phyloP scores from a whole-genome alignment of 78 protist genomes.

The Dictyostelium brefeldianum region DNA sequence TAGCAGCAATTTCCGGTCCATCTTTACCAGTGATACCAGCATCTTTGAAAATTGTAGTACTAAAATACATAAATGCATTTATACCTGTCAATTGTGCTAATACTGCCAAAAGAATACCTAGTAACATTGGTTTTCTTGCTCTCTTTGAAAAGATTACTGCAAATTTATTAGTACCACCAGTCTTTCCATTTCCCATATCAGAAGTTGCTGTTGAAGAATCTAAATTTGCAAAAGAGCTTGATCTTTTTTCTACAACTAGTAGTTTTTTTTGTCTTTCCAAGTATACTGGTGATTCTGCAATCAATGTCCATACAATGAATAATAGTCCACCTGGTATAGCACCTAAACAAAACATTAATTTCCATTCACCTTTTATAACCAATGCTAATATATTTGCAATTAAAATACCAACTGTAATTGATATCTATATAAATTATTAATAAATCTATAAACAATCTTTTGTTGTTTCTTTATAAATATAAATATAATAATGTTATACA shows the following conservation, averaged over 20 bases:
- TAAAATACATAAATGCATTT: constrained; percentile 77
- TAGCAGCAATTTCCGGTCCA: constrained; percentile 42
- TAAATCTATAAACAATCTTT: neutral
- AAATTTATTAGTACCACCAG: neutral
- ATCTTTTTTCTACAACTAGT: neutral
- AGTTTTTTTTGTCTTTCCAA: neutral
- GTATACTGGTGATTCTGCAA: constrained; percentile 63
- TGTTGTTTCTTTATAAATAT: neutral
- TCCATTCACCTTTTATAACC: constrained; percentile 43
- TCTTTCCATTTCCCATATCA: neutral
- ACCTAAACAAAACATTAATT: constrained; percentile 77
- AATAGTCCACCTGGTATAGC: constrained; percentile 54
- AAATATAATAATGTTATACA: neutral
- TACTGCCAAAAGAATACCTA: constrained; percentile 44
- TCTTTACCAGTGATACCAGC: constrained; percentile 58
- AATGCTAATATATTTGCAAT: constrained; percentile 60
- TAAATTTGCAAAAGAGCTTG: neutral
- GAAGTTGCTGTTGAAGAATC: neutral
- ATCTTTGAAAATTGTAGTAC: constrained; percentile 48
- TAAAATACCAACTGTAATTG: constrained; percentile 78
- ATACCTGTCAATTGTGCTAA: constrained; percentile 54
- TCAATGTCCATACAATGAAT: constrained; percentile 34
- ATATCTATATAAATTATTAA: neutral
- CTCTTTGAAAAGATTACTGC: neutral
- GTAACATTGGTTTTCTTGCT: constrained; percentile 58